These are phyloP conservation scores for Aspergillus sergii DNA, from an alignment of 2,329 filamentous ascomycete species.

Conservation along the genomic window DNA sequence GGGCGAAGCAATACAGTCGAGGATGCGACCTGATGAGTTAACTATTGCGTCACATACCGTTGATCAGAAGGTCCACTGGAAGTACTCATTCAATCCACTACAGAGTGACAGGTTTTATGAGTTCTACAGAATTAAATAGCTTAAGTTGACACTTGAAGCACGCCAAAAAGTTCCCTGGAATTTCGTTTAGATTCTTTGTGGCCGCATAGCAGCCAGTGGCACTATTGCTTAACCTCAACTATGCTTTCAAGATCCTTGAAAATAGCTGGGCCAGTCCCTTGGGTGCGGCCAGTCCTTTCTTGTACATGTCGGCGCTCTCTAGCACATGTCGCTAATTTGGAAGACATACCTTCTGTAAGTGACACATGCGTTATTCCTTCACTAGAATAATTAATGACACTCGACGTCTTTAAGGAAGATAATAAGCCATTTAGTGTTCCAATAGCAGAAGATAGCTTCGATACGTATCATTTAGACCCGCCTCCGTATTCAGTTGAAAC, in stretches of 20 bases:
- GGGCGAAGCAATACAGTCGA: background rate
- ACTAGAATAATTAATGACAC: background rate
- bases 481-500: slow-evolving; percentile 85
- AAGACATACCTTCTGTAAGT: slow-evolving; percentile 19
- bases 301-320: slow-evolving; percentile 14
- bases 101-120: background rate
- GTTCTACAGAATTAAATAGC: background rate
- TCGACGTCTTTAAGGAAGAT: slow-evolving; percentile 65
- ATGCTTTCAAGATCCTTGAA: slow-evolving; percentile 19
- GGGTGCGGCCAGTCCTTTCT: slow-evolving; percentile 6
- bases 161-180: background rate
- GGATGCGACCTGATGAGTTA: slow-evolving; percentile 3
- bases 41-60: slow-evolving; percentile 13
- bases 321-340: slow-evolving; percentile 19
- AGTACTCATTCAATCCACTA: background rate
- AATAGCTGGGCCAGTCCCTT: background rate
- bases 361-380: background rate
- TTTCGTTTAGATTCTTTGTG: background rate
- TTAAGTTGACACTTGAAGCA: background rate
- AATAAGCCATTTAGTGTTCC: slow-evolving; percentile 84
- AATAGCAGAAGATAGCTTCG: slow-evolving; percentile 93
- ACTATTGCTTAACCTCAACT: background rate
- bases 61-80: background rate
- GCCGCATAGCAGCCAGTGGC: background rate
- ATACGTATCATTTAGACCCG: slow-evolving; percentile 95